A percentile compares a stretch with the other conserved stretches of the same genome.
Conservation (phyloP, 192 early-diverging fungal genomes). For the Coemansia sp. region DNA sequence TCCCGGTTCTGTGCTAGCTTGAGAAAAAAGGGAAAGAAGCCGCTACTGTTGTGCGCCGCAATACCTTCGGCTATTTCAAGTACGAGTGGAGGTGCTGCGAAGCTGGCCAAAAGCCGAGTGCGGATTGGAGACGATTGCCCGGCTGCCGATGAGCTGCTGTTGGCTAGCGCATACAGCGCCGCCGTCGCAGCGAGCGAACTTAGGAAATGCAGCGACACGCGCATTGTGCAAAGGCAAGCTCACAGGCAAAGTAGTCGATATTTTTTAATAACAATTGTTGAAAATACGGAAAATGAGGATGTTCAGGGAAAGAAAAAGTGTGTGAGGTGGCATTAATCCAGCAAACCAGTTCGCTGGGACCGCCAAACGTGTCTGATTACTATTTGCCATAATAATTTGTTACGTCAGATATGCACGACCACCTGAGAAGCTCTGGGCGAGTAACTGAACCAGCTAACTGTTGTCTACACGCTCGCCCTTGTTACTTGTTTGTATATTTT, state of each 20-base stretch:
- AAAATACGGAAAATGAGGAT: neutral
- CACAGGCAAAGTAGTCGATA: neutral
- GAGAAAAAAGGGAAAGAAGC: conserved; percentile 66
- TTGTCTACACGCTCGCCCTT: neutral
- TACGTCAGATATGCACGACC: neutral
- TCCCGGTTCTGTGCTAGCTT: conserved; percentile 55
- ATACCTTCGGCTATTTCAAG: conserved; percentile 81
- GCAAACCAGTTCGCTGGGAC: neutral
- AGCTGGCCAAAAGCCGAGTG: conserved; percentile 40
- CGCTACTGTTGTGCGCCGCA: conserved; percentile 63
- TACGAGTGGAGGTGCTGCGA: conserved; percentile 68
- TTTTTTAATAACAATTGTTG: neutral
- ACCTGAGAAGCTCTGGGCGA: neutral
- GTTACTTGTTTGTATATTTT: neutral
- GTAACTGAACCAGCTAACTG: neutral
- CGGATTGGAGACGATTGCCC: conserved; percentile 29
- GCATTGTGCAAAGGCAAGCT: conserved; percentile 1
- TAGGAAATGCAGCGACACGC: conserved; percentile 9
- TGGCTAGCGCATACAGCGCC: conserved; percentile 4
- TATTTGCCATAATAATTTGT: neutral
- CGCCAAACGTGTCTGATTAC: neutral
- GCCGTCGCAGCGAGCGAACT: conserved; percentile 18
- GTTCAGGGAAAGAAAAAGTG: neutral
- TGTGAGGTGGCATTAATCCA: conserved; percentile 1
- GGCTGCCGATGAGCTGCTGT: conserved; percentile 3